phyloP scores from a whole-genome alignment of 176 grass and related monocot species.

The Thinopyrum elongatum region DNA sequence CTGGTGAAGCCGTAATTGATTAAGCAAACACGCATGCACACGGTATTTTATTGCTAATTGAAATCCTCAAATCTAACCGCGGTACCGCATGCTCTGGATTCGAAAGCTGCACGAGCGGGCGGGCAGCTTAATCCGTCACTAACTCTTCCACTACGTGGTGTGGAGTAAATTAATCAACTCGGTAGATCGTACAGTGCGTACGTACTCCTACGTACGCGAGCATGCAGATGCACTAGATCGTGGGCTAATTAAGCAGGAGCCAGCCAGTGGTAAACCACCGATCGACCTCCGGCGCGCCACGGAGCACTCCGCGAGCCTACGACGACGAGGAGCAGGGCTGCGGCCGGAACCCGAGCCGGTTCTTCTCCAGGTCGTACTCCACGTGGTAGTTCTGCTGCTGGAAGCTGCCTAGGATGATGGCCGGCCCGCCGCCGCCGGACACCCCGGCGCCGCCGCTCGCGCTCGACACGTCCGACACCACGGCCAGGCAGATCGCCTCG shows the following conservation, averaged over 20 bases:
- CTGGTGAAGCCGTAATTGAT: too few relatives aligned
- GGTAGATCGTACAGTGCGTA: not conserved
- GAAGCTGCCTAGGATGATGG: constrained; percentile 83
- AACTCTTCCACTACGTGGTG: not conserved
- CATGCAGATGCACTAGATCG: not conserved
- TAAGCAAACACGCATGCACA: too few relatives aligned
- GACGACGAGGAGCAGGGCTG: constrained; percentile 54
- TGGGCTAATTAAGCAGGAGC: not conserved
- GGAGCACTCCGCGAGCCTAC: too few relatives aligned
- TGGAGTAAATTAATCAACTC: not conserved
- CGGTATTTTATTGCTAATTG: not conserved
- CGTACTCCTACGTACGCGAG: not conserved
- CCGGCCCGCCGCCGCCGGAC: constrained; percentile 36
- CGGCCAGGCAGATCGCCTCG: constrained; percentile 71
- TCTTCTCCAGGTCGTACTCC: constrained; percentile 66
- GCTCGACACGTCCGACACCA: constrained; percentile 46
- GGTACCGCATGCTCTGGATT: too few relatives aligned
- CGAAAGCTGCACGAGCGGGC: not conserved
- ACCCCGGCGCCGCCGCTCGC: not conserved
- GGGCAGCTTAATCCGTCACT: not conserved
- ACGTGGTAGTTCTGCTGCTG: constrained; percentile 95
- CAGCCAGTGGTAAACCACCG: too few relatives aligned
- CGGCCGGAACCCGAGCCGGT: constrained; percentile 65
- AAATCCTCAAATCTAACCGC: not conserved
- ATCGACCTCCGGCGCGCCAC: not conserved